phyloP scores from a whole-genome alignment of 768 basidiomycete species.

The Trametes gibbosa region DNA sequence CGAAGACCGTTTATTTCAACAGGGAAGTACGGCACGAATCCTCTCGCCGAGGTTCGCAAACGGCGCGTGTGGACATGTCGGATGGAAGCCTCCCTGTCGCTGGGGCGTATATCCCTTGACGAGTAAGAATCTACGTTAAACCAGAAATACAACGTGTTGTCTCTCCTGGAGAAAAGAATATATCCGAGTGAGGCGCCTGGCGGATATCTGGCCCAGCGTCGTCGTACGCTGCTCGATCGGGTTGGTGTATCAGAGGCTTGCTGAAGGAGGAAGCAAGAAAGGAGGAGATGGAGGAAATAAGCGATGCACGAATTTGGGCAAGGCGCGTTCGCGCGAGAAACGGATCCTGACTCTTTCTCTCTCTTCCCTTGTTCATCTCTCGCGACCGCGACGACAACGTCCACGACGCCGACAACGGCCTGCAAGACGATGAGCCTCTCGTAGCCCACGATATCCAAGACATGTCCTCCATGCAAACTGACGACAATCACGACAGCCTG shows the following conservation, averaged over 20 bases:
- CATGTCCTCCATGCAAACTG: slow-evolving; percentile 18
- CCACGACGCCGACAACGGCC: background rate
- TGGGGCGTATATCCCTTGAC: too few species aligned
- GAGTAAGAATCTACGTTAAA: too few species aligned
- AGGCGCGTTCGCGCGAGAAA: slow-evolving; percentile 13
- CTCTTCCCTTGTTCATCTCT: slow-evolving; percentile 15
- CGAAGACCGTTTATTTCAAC: too few species aligned
- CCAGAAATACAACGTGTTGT: too few species aligned
- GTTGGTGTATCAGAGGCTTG: background rate
- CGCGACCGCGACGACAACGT: slow-evolving; percentile 7
- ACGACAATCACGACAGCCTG: slow-evolving; percentile 14
- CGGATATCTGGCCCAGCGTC: background rate
- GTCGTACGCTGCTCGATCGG: background rate
- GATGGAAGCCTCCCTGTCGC: too few species aligned
- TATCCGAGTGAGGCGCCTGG: background rate
- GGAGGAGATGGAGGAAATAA: background rate
- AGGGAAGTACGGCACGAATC: too few species aligned
- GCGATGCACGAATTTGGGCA: slow-evolving; percentile 14
- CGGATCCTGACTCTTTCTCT: slow-evolving; percentile 9
- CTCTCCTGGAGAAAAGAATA: too few species aligned
- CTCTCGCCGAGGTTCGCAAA: too few species aligned
- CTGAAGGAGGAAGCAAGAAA: background rate
- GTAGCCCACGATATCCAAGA: slow-evolving; percentile 6
- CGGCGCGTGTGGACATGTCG: too few species aligned
- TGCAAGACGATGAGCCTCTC: slow-evolving; percentile 14